phyloP scores from a whole-genome alignment of 768 basidiomycete species.

The Tephrocybe rancida region DNA sequence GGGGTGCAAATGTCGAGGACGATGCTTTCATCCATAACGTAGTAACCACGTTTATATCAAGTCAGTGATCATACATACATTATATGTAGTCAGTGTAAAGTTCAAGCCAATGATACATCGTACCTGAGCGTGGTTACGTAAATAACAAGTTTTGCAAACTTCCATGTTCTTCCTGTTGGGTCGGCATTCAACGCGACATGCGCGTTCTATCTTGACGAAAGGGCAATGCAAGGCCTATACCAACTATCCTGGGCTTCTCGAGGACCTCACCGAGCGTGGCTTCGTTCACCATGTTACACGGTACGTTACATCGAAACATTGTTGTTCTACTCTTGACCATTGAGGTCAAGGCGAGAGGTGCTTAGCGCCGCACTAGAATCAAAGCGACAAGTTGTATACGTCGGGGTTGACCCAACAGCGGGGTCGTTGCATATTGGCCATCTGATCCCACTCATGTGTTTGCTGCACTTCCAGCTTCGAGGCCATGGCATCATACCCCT shows the following conservation, averaged over 20 bases:
- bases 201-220: constrained; percentile 2
- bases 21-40: constrained; percentile 42
- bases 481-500: constrained; percentile 86
- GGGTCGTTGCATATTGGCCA: constrained; percentile 91
- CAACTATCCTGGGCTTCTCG: constrained; percentile 30
- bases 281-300: constrained; percentile 51
- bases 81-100: background rate
- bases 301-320: constrained; percentile 21
- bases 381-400: constrained; percentile 65
- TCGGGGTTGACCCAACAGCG: constrained; percentile 93
- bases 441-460: constrained; percentile 81
- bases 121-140: constrained; percentile 15
- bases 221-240: constrained; percentile 5
- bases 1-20: constrained; percentile 40
- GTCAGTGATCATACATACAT: constrained; percentile 13
- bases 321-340: constrained; percentile 7
- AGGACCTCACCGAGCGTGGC: constrained; percentile 46
- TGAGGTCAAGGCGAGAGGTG: constrained; percentile 38
- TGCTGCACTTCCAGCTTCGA: constrained; percentile 86
- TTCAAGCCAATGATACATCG: too few relatives aligned
- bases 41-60: constrained; percentile 47
- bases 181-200: constrained; percentile 5
- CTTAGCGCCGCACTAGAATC: constrained; percentile 38
- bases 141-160: constrained; percentile 1
- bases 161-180: constrained; percentile 14